phyloP scores from a whole-genome alignment of 805 yeast genomes.

The Myxozyma lipomycoides region DNA sequence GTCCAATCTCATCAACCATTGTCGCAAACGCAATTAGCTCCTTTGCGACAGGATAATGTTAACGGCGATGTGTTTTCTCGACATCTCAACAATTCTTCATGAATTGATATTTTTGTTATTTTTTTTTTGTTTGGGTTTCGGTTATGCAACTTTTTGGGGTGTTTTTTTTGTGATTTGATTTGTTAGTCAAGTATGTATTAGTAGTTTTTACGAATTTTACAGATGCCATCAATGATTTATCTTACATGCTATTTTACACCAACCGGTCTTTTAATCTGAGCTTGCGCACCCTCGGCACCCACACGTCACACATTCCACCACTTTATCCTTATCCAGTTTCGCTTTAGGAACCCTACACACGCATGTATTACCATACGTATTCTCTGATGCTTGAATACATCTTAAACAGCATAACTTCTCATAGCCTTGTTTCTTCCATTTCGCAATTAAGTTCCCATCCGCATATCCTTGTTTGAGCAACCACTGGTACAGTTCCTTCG shows the following conservation, averaged over 20 bases:
- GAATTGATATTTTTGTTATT: not conserved
- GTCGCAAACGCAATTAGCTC: not conserved
- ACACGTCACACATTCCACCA: slow-evolving; percentile 66
- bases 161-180: slow-evolving; percentile 3
- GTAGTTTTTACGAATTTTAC: slow-evolving; percentile 2
- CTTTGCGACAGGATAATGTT: not conserved
- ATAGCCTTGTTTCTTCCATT: slow-evolving; percentile 81
- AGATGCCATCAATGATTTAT: slow-evolving; percentile 3
- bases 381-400: slow-evolving; percentile 65
- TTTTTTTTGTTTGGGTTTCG: not conserved
- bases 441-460: slow-evolving; percentile 71
- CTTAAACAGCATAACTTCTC: slow-evolving; percentile 78
- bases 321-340: slow-evolving; percentile 38
- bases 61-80: no score
- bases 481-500: slow-evolving; percentile 68
- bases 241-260: not conserved
- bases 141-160: slow-evolving; percentile 2
- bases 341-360: slow-evolving; percentile 80
- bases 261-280: slow-evolving; percentile 46
- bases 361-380: slow-evolving; percentile 65
- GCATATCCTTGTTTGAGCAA: slow-evolving; percentile 61
- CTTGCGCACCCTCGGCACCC: slow-evolving; percentile 86
- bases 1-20: not conserved
- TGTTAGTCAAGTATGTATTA: not conserved
- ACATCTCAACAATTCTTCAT: no score